Conservation (phyloP, 2,329 filamentous ascomycete genomes). For the Fusarium sp. region DNA sequence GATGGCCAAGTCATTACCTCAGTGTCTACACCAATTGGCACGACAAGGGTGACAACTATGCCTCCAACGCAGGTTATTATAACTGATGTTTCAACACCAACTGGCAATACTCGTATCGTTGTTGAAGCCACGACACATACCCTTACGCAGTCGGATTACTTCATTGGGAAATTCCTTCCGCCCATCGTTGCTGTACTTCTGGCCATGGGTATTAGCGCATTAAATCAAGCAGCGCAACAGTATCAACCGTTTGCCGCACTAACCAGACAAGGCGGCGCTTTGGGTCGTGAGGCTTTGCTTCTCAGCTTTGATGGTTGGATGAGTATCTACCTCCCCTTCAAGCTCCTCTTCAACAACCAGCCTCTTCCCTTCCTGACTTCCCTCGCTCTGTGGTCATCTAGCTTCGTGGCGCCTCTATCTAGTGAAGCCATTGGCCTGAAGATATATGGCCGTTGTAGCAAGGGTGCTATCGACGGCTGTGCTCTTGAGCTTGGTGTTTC, state of each 20-base stretch:
- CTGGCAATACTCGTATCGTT: slow-evolving; percentile 20
- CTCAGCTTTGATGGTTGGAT: slow-evolving; percentile 56
- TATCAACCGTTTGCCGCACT: slow-evolving; percentile 61
- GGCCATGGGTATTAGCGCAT: slow-evolving; percentile 55
- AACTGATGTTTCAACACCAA: slow-evolving; percentile 28
- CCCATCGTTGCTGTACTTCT: slow-evolving; percentile 56
- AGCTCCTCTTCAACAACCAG: slow-evolving; percentile 51
- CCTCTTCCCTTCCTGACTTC: slow-evolving; percentile 47
- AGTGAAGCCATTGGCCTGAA: slow-evolving; percentile 43
- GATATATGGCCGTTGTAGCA: slow-evolving; percentile 37
- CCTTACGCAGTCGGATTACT: slow-evolving; percentile 47
- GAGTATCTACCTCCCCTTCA: slow-evolving; percentile 53
- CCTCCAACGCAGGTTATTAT: slow-evolving; percentile 31
- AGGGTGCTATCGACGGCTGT: slow-evolving; percentile 36
- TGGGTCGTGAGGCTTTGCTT: slow-evolving; percentile 57
- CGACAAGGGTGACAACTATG: slow-evolving; percentile 32
- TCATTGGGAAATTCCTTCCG: slow-evolving; percentile 58
- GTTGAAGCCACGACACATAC: slow-evolving; percentile 34
- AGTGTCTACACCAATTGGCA: slow-evolving; percentile 21
- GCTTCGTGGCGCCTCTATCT: slow-evolving; percentile 33
- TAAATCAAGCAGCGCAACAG: slow-evolving; percentile 56
- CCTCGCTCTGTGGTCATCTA: slow-evolving; percentile 19
- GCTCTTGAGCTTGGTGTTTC: slow-evolving; percentile 41
- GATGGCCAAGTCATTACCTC: slow-evolving; percentile 30
- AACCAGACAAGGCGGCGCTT: slow-evolving; percentile 52